Evolutionary conservation across 2,329 filamentous ascomycete species (phyloP), one percentile per base, ranked within the genome.

Genomic region (Aspergillus sp.): DNA sequence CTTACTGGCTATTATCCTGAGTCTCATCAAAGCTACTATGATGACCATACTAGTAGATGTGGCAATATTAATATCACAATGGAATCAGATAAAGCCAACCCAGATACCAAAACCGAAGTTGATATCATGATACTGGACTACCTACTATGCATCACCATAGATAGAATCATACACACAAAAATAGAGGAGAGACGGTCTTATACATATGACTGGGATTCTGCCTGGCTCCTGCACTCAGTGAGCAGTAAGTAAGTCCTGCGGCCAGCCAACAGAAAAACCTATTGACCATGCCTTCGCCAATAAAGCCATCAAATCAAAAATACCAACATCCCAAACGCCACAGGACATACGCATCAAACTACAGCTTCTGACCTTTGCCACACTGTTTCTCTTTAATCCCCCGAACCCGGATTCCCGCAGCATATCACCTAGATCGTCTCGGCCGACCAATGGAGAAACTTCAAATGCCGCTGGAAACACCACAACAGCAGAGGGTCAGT

Each of bases 41-140:
- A 34, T 12, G 11, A 34, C 33, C 12, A 34, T 13, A 34, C 12
- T 34, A 19, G 7, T 34, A n/a, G n/a, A 6, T 34, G 7, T 19
- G 35, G 27, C 26, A 37, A 27, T 11, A 37, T 11, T 9, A 42
- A 33, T 19, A 19, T 6, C 36, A 48, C 26, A 37, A 57, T 60
- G 57, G 48, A 59, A 33, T 35, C 41, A 29, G 27, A 32, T 33
- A 48, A 52, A 37, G 59, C 56, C 5, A 56, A 68, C 42, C 43
- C 58, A 4, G 59, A 62, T 19, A 59, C 55, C 5, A 68, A 70
- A 33, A 55, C 69, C 19, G 74, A 78, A 12, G 71, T 78, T 10
- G 74, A 82, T 49, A 55, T 71, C 31, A 71, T 78, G 57, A 78
- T 80, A 35, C 62, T 80, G n/a, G 78, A 82, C 54, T 81, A 78